Conservation (phyloP, 345 rosid genomes). For the Bretschneidera sinensis region DNA sequence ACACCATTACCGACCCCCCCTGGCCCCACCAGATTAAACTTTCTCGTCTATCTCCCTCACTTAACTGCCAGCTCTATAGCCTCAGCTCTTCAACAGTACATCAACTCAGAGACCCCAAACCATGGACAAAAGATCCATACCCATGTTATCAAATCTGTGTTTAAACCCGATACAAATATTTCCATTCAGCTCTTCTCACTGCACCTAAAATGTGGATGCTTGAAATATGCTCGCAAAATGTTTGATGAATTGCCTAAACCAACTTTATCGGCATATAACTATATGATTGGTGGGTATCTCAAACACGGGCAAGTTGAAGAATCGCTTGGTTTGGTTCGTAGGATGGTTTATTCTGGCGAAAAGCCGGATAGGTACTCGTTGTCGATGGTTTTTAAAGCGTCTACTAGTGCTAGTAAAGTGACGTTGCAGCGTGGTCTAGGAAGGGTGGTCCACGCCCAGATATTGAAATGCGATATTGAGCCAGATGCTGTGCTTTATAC, state of each 20-base stretch:
- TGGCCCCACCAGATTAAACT: constrained; percentile 9
- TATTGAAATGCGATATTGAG: constrained; percentile 44
- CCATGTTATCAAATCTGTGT: constrained; percentile 59
- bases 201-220: constrained; percentile 45
- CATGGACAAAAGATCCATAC: constrained; percentile 66
- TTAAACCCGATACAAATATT: constrained; percentile 44
- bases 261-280: constrained; percentile 77
- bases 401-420: constrained; percentile 30
- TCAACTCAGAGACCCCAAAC: constrained; percentile 54
- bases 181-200: constrained; percentile 66
- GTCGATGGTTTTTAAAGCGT: constrained; percentile 82
- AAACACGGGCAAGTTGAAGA: constrained; percentile 41
- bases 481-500: constrained; percentile 76
- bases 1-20: not conserved
- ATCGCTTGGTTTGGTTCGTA: constrained; percentile 36
- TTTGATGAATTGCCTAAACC: constrained; percentile 66
- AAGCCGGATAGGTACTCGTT: constrained; percentile 69
- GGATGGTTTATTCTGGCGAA: constrained; percentile 49
- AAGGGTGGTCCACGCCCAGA: constrained; percentile 53
- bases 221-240: constrained; percentile 57
- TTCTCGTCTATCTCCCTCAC: constrained; percentile 14
- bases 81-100: constrained; percentile 55
- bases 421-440: constrained; percentile 33
- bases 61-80: constrained; percentile 34
- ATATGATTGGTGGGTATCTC: constrained; percentile 64